phyloP scores from a whole-genome alignment of 78 protist species.

The Corallochytrium limacisporum region DNA sequence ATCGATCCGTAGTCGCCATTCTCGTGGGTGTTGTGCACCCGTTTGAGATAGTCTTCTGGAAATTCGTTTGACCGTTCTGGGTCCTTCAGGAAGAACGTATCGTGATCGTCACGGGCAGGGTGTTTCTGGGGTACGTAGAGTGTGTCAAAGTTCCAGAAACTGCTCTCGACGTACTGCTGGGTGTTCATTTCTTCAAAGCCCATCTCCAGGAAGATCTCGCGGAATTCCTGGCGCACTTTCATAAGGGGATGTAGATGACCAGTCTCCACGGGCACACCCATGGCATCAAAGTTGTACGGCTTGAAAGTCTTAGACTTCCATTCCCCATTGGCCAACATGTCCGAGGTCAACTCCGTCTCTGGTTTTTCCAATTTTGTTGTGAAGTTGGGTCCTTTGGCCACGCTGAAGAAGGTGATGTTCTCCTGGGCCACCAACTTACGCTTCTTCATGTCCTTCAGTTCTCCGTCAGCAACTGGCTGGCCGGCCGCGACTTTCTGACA shows the following conservation, averaged over 20 bases:
- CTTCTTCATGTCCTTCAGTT: slow-evolving; percentile 21
- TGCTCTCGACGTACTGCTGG: slow-evolving; percentile 70
- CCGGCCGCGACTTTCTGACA: neutral
- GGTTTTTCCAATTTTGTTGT: neutral
- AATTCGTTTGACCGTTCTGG: neutral
- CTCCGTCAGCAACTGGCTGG: neutral
- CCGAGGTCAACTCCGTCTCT: slow-evolving; percentile 45
- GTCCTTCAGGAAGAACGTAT: slow-evolving; percentile 90
- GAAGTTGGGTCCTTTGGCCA: slow-evolving; percentile 5
- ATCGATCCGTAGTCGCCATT: slow-evolving; percentile 68
- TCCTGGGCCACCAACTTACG: neutral
- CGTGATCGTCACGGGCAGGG: slow-evolving; percentile 99
- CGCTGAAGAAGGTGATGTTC: neutral
- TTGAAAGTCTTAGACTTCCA: slow-evolving; percentile 29
- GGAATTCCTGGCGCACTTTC: slow-evolving; percentile 80
- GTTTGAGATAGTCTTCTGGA: slow-evolving; percentile 76
- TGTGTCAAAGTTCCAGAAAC: slow-evolving; percentile 99
- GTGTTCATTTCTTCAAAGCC: slow-evolving; percentile 97
- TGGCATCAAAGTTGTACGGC: slow-evolving; percentile 39
- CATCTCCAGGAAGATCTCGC: slow-evolving; percentile 87
- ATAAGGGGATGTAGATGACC: slow-evolving; percentile 89
- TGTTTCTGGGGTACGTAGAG: slow-evolving; percentile 98
- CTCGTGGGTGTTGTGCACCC: slow-evolving; percentile 71
- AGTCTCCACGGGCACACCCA: slow-evolving; percentile 13
- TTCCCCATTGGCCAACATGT: slow-evolving; percentile 33